A percentile compares a stretch with the other conserved stretches of the same genome.
These are phyloP conservation scores for Phoma sp. DNA, from an alignment of 2,329 filamentous ascomycete species.

Conservation along the genomic window DNA sequence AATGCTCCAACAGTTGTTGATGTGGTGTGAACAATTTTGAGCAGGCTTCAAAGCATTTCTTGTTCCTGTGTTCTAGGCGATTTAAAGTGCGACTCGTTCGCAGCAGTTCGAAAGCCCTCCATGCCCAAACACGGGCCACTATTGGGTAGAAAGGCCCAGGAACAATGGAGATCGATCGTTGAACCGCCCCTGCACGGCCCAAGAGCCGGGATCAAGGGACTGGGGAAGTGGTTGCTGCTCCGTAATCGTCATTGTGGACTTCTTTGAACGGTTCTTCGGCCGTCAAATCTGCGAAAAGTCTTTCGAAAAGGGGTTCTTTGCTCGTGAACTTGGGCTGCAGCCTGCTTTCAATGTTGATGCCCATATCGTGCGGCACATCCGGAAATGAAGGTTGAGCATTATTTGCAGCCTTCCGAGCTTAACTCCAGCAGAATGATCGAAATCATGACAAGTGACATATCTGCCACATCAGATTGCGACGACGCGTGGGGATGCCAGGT, in stretches of 20 bases:
- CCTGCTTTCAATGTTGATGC: background rate
- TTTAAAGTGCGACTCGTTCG: background rate
- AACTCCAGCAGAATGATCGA: too few relatives aligned
- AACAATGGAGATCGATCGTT: conserved; percentile 5
- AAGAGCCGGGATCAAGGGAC: conserved; percentile 4
- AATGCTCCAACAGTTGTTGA: too few relatives aligned
- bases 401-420: too few relatives aligned
- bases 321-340: conserved; percentile 1
- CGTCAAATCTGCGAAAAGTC: background rate
- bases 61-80: background rate
- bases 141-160: conserved; percentile 3
- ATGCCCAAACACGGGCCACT: conserved; percentile 2
- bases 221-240: background rate
- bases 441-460: too few relatives aligned
- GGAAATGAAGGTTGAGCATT: background rate
- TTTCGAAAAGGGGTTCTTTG: background rate
- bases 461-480: background rate
- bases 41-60: too few relatives aligned
- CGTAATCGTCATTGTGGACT: conserved; percentile 2
- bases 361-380: background rate
- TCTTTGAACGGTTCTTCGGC: background rate
- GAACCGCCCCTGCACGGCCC: conserved; percentile 3
- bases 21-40: too few relatives aligned
- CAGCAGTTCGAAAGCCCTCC: background rate
- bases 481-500: background rate